Evolutionary conservation across 177 flowering plant genomes (phyloP).

Genomic region (Telopea speciosissima): DNA sequence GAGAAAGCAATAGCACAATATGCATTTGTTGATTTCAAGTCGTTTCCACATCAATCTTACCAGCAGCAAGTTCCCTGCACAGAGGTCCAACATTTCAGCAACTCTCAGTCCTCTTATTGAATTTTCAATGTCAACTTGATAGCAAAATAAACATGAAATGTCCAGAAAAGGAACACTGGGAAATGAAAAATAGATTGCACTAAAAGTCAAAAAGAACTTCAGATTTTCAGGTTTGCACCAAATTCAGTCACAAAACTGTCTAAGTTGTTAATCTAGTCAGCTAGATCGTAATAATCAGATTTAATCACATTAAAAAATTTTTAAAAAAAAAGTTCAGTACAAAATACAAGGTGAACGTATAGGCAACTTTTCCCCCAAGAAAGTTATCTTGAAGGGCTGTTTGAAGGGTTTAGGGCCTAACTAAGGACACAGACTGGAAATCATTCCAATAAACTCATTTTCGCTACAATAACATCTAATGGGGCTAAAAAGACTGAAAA

Average conservation of each 20-base stretch:
- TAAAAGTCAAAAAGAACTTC: not conserved
- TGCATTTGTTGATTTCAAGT: not conserved
- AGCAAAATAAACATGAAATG: not conserved
- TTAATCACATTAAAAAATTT: not conserved
- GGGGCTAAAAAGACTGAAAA: too few species aligned
- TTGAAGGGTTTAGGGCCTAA: not conserved
- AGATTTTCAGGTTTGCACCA: not conserved
- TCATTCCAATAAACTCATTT: too few species aligned
- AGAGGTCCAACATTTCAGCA: not conserved
- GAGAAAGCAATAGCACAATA: not conserved
- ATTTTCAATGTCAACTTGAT: not conserved
- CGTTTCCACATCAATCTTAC: not conserved
- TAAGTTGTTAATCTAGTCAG: not conserved
- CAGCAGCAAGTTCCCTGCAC: not conserved
- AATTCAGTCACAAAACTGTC: not conserved
- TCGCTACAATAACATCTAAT: too few species aligned
- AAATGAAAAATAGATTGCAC: not conserved
- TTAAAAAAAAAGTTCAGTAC: not conserved
- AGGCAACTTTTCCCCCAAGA: too few species aligned
- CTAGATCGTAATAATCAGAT: not conserved
- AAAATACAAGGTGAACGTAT: not conserved
- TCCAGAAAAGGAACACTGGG: not conserved
- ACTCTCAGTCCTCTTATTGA: not conserved
- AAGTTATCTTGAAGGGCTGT: not conserved
- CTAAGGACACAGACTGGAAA: not conserved